These are phyloP conservation scores for Corylus heterophylla DNA, from an alignment of 306 rosid genomes.

Conservation along the genomic window DNA sequence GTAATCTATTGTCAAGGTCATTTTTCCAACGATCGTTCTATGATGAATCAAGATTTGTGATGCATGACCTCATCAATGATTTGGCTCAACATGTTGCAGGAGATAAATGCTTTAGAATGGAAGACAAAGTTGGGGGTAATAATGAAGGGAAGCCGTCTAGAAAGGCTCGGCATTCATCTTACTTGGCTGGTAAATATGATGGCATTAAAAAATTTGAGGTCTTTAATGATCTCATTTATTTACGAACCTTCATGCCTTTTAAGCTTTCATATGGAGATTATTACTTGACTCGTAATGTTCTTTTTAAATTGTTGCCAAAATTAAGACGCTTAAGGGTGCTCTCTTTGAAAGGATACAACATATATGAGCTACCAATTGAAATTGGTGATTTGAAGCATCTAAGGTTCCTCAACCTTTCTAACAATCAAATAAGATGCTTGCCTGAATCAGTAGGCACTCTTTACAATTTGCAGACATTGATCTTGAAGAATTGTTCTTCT, in stretches of 20 bases:
- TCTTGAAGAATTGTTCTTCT: not conserved
- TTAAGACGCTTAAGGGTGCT: not conserved
- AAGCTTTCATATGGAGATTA: too few relatives aligned
- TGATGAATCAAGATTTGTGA: not conserved
- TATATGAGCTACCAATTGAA: not conserved
- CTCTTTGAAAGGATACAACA: not conserved
- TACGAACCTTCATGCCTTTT: too few relatives aligned
- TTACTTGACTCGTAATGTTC: too few relatives aligned
- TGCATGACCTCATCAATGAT: conserved; percentile 19
- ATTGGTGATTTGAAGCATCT: conserved; percentile 1
- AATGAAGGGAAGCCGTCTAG: too few relatives aligned
- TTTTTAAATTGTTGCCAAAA: too few relatives aligned
- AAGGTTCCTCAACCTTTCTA: not conserved
- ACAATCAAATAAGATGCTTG: too few relatives aligned
- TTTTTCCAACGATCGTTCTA: not conserved
- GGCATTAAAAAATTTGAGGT: too few relatives aligned
- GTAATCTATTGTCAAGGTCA: not conserved
- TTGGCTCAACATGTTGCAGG: not conserved
- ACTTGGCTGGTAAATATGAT: too few relatives aligned
- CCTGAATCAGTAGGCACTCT: too few relatives aligned
- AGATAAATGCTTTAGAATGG: fast-evolving
- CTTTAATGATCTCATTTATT: too few relatives aligned
- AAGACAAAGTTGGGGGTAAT: too few relatives aligned
- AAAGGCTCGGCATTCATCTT: too few relatives aligned
- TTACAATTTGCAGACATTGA: not conserved